Evolutionary conservation across 108 stramenopile species (phyloP), one percentile per base, ranked within the genome.

Genomic region (Skeletonema marinoi): DNA sequence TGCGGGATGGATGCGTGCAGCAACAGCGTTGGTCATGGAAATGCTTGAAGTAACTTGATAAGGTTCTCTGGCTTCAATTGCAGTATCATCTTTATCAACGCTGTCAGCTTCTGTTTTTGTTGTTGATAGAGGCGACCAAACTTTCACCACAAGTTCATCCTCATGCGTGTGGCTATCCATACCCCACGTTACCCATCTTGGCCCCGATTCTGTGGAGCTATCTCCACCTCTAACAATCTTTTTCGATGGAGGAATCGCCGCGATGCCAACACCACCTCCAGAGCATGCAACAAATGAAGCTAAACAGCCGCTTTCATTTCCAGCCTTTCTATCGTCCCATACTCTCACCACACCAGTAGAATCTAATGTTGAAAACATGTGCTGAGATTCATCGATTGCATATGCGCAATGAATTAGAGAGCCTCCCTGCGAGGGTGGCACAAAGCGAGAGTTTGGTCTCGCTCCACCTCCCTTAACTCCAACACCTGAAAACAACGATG

Each of bases 111-210:
- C 66, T 2, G 78, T 25, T 25, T 25, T 25, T 25, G 25, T 25
- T 25, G 25, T 58, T 21, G 59, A 44, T 14, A 77, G 74, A 29
- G 51, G 35, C 16, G 79, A 65, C 90, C 90, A 93, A 35, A 90
- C 68, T 68, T 90, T 93, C 31, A 90, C 89, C 17, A 86, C 83
- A 7, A 87, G 64, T 19, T 82, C 71, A 39, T 81, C 74, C 2
- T 61, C 77, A 13, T 65, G 60, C 32, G 63, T 69, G 6, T 65
- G 73, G 5, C 46, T 46, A 75, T 93, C 90, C 65, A 89, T 59
- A 8, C 92, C 92, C 92, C 92, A 93, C 6, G 92, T 89, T 2
- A 93, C 39, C 90, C 90, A 93, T 4, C 68, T 66, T 32, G 66
- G 60, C 58, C 19, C 32, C 13, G 36, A 2, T 19, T 48, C 32